Conservation (phyloP, 78 protist species). For the Dictyostelium brefeldianum region DNA sequence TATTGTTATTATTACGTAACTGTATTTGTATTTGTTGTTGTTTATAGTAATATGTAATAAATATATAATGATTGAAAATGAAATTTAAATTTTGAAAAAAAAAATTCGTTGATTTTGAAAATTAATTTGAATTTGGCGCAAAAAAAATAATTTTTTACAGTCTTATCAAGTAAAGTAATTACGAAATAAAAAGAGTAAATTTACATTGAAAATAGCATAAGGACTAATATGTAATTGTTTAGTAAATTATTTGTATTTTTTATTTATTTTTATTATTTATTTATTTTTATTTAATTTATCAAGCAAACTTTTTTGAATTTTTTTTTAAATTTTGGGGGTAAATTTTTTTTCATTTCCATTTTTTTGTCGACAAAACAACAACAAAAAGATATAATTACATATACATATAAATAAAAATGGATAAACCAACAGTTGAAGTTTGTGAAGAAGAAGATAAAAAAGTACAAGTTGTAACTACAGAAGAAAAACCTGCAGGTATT, state of each 20-base stretch:
- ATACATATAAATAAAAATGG: not conserved
- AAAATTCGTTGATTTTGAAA: too few species aligned
- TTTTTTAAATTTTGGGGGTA: constrained; percentile 15
- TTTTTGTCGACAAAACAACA: not conserved
- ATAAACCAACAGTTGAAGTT: constrained; percentile 38
- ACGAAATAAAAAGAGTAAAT: too few species aligned
- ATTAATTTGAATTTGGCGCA: too few species aligned
- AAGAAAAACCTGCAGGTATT: not conserved
- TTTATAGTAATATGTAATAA: not conserved
- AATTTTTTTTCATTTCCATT: not conserved
- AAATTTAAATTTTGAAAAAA: not conserved
- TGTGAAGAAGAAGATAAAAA: not conserved
- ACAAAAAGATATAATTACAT: not conserved
- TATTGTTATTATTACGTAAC: too few species aligned
- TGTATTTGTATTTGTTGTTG: too few species aligned
- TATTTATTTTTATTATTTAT: not conserved
- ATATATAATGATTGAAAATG: not conserved
- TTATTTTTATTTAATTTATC: not conserved
- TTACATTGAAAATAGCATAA: too few species aligned
- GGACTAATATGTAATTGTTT: too few species aligned
- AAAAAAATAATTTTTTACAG: too few species aligned
- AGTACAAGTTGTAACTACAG: not conserved
- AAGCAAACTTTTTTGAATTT: not conserved
- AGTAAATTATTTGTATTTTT: not conserved
- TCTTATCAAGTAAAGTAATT: too few species aligned